Evolutionary conservation across 2,329 filamentous ascomycete species (phyloP), one percentile per base, ranked within the genome.

Genomic region (Epichloe sibirici): DNA sequence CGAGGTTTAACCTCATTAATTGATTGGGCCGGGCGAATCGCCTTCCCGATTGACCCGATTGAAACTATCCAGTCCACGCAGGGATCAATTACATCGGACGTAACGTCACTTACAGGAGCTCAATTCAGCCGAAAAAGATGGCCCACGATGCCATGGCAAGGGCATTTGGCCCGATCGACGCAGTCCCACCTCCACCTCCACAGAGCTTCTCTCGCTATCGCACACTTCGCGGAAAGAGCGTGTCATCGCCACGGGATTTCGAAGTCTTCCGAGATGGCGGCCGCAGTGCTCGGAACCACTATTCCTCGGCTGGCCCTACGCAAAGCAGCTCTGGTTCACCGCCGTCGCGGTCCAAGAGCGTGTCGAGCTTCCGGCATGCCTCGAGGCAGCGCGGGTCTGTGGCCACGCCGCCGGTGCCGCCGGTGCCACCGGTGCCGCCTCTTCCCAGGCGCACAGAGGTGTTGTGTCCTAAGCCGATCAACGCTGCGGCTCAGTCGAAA

Each of bases 141-240:
- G 53, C 53, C 37, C 47, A 39, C 44, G 53, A 49, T 43, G 51
- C 37, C 25, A 44, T 43, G 54, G 45, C 46, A 25, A 40, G 42
- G 47, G 45, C 37, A 37, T 35, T 35, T 23, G 53, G 47, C 23
- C 52, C 50, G n/a, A 39, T 53, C 46, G 53, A 54, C 34, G 21
- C 53, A 46, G 48, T 58, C 57, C 52, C 57, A 52, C 55, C 55
- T 52, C 59, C 60, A 21, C 60, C 57, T 8, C 55, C 51, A 42
- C 52, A 55, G n/a, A 48, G 58, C 15, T 53, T 58, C 9, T 69
- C 68, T 4, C 63, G 64, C 43, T 67, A 64, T 51, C 66, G 62
- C 51, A 60, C 51, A 35, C 60, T 69, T 23, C 62, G 66, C 5
- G 67, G 66, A 34, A 69, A 67, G 48, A 69, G 66, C 57, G 57